These are phyloP conservation scores for Plasmodium knowlesi DNA, from an alignment of 169 alveolate species.

Conservation along the genomic window DNA sequence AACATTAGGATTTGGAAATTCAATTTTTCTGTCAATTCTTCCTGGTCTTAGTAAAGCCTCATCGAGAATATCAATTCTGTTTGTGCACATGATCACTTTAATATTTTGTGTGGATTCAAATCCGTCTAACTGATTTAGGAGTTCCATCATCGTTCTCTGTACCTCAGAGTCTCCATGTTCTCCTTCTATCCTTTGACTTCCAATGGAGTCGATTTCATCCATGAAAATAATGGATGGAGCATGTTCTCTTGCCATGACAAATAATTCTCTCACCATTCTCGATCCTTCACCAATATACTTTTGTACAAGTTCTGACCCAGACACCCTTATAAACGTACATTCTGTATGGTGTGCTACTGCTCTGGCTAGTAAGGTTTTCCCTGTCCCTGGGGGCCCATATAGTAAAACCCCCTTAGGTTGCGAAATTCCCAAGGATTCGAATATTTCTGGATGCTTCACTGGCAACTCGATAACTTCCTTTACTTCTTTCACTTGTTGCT, in stretches of 20 bases:
- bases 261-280: conserved; percentile 98
- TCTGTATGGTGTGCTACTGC: conserved; percentile 99
- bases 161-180: conserved; percentile 97
- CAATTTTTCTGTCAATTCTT: conserved; percentile 98
- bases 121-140: conserved; percentile 99
- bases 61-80: conserved; percentile 98
- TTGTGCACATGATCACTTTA: conserved; percentile 98
- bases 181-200: conserved; percentile 94
- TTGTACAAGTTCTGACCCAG: conserved; percentile 99
- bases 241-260: conserved; percentile 97
- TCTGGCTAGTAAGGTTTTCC: conserved; percentile 98
- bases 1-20: conserved; percentile 95
- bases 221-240: conserved; percentile 98
- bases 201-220: conserved; percentile 98
- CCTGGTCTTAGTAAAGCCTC: conserved; percentile 99
- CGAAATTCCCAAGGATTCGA: conserved; percentile 97
- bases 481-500: conserved; percentile 97
- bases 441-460: conserved; percentile 99
- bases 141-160: conserved; percentile 92
- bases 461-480: conserved; percentile 99
- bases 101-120: conserved; percentile 98
- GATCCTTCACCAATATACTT: conserved; percentile 99
- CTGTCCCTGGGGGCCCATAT: conserved; percentile 92
- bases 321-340: conserved; percentile 98
- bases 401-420: conserved; percentile 96